Evolutionary conservation across 352 stramenopile genomes (phyloP), one percentile per base, ranked within the genome.

Genomic region (Globisporangium paddicum): DNA sequence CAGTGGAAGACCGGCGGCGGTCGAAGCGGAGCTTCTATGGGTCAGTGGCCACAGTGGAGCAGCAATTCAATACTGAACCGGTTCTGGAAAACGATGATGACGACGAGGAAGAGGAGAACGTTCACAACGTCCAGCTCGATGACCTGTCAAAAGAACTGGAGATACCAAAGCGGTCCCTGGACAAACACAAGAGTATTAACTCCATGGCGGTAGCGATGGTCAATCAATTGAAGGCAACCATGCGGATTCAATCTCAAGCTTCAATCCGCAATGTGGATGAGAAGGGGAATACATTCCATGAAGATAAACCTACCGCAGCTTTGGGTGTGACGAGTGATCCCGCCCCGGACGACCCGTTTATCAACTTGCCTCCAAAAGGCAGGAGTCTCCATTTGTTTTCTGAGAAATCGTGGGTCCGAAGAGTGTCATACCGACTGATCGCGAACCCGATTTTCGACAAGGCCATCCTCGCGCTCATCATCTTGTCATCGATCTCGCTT

Each of bases 401-500:
- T 11, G 61, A 70, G 44, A 70, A 58, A 6, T 90, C 71, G 40
- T 72, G 42, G 18, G 61, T 77, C 37, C 75, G 76, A 1, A 66
- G 63, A 25, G 54, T 62, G 16, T 71, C 71, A 10, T 82, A 77
- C 23, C 64, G 64, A 6, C 25, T 96, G 1, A 78, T 92, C n/a
- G 62, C 55, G 1, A 81, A 96, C 61, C 66, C 60, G 18, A 67
- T 70, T 21, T 97, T 97, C 47, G 90, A 97, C 62, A 74, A 67
- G n/a, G 68, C 72, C 8, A 84, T 97, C 32, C 72, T 97, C 9
- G 52, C 63, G 2, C 62, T 97, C n/a, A 97, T 97, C 45, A 62
- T 88, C 6, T 28, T 95, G 3, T 94, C 79, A 30, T 96, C 84
- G 0, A 67, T 98, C 14, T 67, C 85, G 3, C 71, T 98, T 8